These are phyloP conservation scores for Trifolium dubium DNA, from an alignment of 306 rosid genomes.

Conservation along the genomic window DNA sequence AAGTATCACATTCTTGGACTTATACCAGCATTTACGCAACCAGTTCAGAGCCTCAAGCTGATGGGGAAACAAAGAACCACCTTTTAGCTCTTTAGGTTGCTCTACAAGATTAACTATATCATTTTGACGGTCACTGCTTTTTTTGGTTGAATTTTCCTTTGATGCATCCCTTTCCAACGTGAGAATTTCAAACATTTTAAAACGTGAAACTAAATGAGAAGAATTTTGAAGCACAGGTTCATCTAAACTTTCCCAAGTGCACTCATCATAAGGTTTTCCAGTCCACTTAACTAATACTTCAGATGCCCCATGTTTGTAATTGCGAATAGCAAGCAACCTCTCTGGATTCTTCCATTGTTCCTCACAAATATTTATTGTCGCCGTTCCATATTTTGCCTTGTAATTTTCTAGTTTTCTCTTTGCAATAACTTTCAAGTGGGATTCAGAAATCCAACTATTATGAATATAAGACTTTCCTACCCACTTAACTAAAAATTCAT, in stretches of 20 bases:
- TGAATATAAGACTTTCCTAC: conserved; percentile 93
- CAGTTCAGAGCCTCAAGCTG: conserved; percentile 99
- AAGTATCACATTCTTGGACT: conserved; percentile 93
- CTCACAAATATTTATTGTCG: conserved; percentile 85
- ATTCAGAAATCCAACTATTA: conserved; percentile 92
- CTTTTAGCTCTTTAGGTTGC: conserved; percentile 94
- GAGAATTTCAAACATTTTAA: conserved; percentile 65
- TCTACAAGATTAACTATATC: conserved; percentile 76
- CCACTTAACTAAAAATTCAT: conserved; percentile 93
- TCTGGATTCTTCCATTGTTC: conserved; percentile 94
- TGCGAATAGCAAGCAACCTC: conserved; percentile 79
- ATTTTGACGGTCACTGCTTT: conserved; percentile 54
- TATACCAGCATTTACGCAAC: conserved; percentile 97
- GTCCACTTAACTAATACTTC: conserved; percentile 93
- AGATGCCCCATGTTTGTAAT: conserved; percentile 57
- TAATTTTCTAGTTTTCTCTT: conserved; percentile 98
- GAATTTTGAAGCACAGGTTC: conserved; percentile 70
- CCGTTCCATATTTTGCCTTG: conserved; percentile 89
- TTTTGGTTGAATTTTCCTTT: conserved; percentile 59
- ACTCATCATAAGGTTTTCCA: conserved; percentile 88
- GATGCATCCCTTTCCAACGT: conserved; percentile 72
- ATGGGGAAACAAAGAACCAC: conserved; percentile 97
- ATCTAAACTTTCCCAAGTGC: conserved; percentile 97
- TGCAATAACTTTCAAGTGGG: conserved; percentile 84
- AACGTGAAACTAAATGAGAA: conserved; percentile 65